A percentile compares a stretch with the other conserved stretches of the same genome.
These are phyloP conservation scores for Gastrolobium villosum DNA, from an alignment of 306 rosid species.

Conservation along the genomic window DNA sequence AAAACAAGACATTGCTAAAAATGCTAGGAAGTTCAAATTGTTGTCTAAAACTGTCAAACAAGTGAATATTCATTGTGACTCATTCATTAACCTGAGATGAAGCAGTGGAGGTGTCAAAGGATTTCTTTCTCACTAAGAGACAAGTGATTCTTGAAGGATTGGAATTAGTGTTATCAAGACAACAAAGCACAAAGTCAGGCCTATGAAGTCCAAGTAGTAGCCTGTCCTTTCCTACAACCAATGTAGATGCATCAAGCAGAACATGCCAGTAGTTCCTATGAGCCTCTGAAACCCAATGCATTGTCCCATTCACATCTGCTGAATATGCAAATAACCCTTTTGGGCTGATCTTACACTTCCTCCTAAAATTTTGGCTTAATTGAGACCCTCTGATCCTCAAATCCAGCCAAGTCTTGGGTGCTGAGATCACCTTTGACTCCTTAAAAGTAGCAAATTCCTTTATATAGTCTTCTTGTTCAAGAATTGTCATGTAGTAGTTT, in stretches of 20 bases:
- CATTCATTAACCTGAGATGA: conserved; percentile 61
- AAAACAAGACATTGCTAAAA: conserved; percentile 26
- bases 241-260: conserved; percentile 79
- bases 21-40: conserved; percentile 13
- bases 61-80: conserved; percentile 32
- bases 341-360: conserved; percentile 77
- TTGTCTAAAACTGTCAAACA: conserved; percentile 15
- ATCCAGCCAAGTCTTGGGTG: conserved; percentile 74
- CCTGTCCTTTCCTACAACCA: conserved; percentile 69
- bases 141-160: conserved; percentile 79
- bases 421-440: conserved; percentile 65
- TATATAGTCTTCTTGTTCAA: conserved; percentile 62
- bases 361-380: conserved; percentile 77
- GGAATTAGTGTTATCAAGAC: conserved; percentile 72
- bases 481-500: conserved; percentile 64
- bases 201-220: conserved; percentile 72
- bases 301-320: conserved; percentile 69
- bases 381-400: conserved; percentile 84
- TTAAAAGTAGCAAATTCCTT: conserved; percentile 70
- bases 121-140: conserved; percentile 79
- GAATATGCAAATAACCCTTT: conserved; percentile 85
- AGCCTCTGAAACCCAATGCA: conserved; percentile 90
- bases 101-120: conserved; percentile 67
- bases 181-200: conserved; percentile 81
- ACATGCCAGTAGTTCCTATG: conserved; percentile 88